These are phyloP conservation scores for Nannizziopsis barbatae DNA, from an alignment of 2,329 filamentous ascomycete genomes.

Conservation along the genomic window DNA sequence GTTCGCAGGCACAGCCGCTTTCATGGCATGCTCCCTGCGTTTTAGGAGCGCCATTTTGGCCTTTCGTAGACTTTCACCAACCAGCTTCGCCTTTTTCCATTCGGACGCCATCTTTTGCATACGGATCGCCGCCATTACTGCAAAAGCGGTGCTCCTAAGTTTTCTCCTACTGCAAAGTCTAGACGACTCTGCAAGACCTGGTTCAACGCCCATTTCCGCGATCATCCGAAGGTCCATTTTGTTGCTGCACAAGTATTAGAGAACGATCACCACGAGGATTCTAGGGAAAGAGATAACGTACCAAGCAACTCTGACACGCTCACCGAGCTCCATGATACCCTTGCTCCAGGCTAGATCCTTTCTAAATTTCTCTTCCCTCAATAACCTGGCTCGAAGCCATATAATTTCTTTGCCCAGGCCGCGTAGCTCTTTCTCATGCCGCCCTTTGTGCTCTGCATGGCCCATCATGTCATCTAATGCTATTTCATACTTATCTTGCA, in stretches of 20 bases:
- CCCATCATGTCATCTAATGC: conserved; percentile 40
- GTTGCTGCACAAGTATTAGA: conserved; percentile 51
- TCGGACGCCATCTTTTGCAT: conserved; percentile 37
- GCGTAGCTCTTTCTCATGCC: conserved; percentile 55
- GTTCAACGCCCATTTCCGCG: conserved; percentile 63
- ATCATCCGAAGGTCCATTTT: conserved; percentile 80
- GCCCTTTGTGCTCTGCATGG: conserved; percentile 34
- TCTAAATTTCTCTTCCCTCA: conserved; percentile 69
- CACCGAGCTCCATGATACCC: conserved; percentile 72
- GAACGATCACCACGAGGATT: not conserved
- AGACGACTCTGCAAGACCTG: conserved; percentile 20
- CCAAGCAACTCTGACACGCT: conserved; percentile 56
- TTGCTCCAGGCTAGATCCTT: conserved; percentile 77
- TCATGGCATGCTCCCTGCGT: conserved; percentile 25
- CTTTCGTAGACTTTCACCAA: conserved; percentile 35
- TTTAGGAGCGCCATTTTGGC: conserved; percentile 34
- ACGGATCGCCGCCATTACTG: conserved; percentile 35
- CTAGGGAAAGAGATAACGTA: conserved; percentile 42
- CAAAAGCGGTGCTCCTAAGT: conserved; percentile 32
- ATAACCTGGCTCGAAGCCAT: conserved; percentile 73
- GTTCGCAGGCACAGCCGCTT: not conserved
- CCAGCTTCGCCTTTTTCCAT: conserved; percentile 34
- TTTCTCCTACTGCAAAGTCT: conserved; percentile 31
- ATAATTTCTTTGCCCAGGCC: conserved; percentile 82
- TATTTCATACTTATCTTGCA: conserved; percentile 54